Evolutionary conservation across 257 asterid species (phyloP), one percentile per base, ranked within the genome.

Genomic region (Thymus quinquecostatus): DNA sequence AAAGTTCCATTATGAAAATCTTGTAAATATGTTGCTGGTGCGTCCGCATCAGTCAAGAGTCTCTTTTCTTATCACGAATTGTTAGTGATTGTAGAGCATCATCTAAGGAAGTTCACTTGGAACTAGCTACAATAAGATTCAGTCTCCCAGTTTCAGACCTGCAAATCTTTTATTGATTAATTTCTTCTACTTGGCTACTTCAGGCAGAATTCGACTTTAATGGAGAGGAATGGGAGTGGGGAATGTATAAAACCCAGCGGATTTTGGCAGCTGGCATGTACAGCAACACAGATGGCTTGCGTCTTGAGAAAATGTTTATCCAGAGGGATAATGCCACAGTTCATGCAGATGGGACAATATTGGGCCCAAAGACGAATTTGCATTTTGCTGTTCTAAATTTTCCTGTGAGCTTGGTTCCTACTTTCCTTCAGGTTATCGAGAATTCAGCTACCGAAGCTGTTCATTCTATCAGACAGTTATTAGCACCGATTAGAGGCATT

Each of bases 181-280:
- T 64, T 67, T 77, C 49, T 44, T 77, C 60, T 73, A 34, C 63
- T 32, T 72, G 53, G 60, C 44, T 64, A 51, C 79, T 70, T 68
- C 75, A 91, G 99, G 99, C 96, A 47, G 99, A 95, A 54, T 91
- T 95, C 71, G 99, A 95, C 80, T 91, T 95, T 71, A 90, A 88
- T 78, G 99, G 99, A 74, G 99, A 95, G 69, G 99, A 95, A 78
- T 95, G 99, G 99, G 99, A 95, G 79, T 95, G 98, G 99, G 99
- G 99, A 71, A 77, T 89, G 56, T 95, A 95, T 80, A 88, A 86
- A 80, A 91, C 96, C 77, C 99, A 91, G 80, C 98, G 95, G 10
- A 90, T 95, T 74, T 80, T 89, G 75, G 99, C 99, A 74, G 98
- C 94, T 76, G 99, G 98, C 63, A 83, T 89, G 78, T 95, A 95